Conservation (phyloP, 495 filamentous ascomycete species). For the Annulohypoxylon moriforme region DNA sequence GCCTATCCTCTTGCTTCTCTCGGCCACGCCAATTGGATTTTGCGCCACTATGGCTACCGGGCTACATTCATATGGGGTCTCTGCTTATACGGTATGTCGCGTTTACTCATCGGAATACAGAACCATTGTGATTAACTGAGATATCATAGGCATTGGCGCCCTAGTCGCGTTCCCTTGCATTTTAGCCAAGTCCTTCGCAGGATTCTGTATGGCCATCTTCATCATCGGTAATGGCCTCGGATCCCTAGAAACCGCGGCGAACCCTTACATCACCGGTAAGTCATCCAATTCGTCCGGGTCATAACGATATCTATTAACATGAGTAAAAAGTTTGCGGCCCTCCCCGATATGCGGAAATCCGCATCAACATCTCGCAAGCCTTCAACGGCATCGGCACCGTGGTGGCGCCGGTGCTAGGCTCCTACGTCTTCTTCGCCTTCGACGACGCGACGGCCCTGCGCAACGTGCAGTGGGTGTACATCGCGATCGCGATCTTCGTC, state of each 20-base stretch:
- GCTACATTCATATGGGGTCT: constrained; percentile 70
- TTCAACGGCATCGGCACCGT: constrained; percentile 74
- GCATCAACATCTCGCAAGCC: constrained; percentile 74
- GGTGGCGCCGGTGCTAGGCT: constrained; percentile 73
- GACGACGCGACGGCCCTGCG: constrained; percentile 61
- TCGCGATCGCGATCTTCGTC: constrained; percentile 77
- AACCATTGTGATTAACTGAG: not conserved
- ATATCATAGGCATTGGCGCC: constrained; percentile 41
- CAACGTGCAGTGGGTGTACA: constrained; percentile 80
- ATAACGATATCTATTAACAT: constrained; percentile 10
- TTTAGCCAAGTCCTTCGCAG: constrained; percentile 67
- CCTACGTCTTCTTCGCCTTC: constrained; percentile 74
- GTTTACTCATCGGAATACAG: constrained; percentile 48
- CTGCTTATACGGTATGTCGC: constrained; percentile 57
- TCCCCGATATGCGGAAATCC: constrained; percentile 73
- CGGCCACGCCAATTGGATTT: constrained; percentile 72
- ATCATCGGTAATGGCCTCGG: constrained; percentile 76
- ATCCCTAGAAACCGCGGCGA: constrained; percentile 78
- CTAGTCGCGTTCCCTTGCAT: constrained; percentile 57
- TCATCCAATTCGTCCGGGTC: constrained; percentile 34
- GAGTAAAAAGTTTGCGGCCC: constrained; percentile 66
- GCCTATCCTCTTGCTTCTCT: constrained; percentile 71
- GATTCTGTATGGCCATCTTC: constrained; percentile 76
- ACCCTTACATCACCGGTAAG: constrained; percentile 69
- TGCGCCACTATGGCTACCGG: constrained; percentile 71